phyloP scores from a whole-genome alignment of 1,284 basidiomycete genomes.

The Bothia castanella region DNA sequence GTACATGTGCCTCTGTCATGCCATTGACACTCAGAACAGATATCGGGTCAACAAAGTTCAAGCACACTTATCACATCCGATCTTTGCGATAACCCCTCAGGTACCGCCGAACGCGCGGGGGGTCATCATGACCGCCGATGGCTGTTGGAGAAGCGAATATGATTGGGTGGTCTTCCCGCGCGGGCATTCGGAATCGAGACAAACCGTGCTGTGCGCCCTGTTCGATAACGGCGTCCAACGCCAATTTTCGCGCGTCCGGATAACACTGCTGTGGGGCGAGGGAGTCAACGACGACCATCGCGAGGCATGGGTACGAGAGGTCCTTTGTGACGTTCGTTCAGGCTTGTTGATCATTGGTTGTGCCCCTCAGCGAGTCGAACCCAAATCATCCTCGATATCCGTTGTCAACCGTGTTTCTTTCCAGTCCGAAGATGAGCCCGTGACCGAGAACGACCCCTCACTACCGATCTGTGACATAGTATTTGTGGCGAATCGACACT shows the following conservation, averaged over 20 bases:
- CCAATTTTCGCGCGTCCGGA: conserved; percentile 9
- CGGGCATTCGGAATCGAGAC: background rate
- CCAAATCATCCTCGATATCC: background rate
- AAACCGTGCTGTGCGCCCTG: conserved; percentile 4
- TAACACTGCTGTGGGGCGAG: conserved; percentile 1
- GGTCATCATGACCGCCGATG: too few species aligned
- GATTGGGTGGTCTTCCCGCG: background rate
- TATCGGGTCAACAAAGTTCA: too few species aligned
- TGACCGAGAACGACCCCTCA: background rate
- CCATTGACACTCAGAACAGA: too few species aligned
- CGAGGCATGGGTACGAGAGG: background rate
- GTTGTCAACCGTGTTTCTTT: background rate
- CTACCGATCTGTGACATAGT: conserved; percentile 6
- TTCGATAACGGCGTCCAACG: conserved; percentile 10
- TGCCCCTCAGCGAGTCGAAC: background rate
- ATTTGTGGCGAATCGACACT: conserved; percentile 5
- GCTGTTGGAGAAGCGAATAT: conserved; percentile 9
- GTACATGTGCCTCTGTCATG: too few species aligned
- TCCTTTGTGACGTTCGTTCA: background rate
- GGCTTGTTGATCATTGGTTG: background rate
- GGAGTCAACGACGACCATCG: background rate
- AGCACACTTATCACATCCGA: too few species aligned
- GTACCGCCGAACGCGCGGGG: too few species aligned
- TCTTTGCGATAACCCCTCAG: too few species aligned
- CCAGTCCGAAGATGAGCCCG: background rate